These are phyloP conservation scores for Plenodomus lindquistii DNA, from an alignment of 2,329 filamentous ascomycete genomes.

Conservation along the genomic window DNA sequence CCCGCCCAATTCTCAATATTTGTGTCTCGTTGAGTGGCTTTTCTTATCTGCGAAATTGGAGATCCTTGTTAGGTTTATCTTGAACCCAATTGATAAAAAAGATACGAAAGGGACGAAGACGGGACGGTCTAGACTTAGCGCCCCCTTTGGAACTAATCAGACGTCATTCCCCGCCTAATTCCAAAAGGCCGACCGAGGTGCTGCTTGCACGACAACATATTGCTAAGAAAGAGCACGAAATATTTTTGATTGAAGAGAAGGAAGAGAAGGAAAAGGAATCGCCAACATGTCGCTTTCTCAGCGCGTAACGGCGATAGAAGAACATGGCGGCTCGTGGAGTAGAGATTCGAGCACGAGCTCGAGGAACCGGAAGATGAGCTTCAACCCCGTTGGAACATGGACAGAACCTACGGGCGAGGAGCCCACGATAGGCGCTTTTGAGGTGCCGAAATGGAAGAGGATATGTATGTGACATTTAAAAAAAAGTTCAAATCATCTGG, in stretches of 20 bases:
- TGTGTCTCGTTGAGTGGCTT: too few species aligned
- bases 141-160: neutral
- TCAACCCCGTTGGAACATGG: constrained; percentile 55
- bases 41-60: too few species aligned
- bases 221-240: neutral
- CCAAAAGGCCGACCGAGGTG: neutral
- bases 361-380: constrained; percentile 52
- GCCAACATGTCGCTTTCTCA: constrained; percentile 46
- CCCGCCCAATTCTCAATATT: too few species aligned
- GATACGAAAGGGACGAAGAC: neutral
- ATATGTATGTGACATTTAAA: constrained; percentile 50
- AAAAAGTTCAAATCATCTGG: neutral
- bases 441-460: constrained; percentile 58
- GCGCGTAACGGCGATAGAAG: constrained; percentile 46
- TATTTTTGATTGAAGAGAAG: neutral
- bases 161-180: constrained; percentile 16
- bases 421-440: constrained; percentile 53
- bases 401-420: constrained; percentile 46
- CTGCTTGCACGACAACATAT: neutral
- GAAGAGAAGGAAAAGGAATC: neutral
- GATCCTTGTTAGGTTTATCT: constrained; percentile 1
- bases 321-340: constrained; percentile 45
- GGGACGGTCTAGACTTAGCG: neutral
- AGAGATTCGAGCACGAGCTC: constrained; percentile 41
- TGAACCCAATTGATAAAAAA: constrained; percentile 7